Percentiles rank a stretch among this genome's conserved stretches.
Conservation (phyloP, 805 yeast genomes). For the Candida tallmaniae region DNA sequence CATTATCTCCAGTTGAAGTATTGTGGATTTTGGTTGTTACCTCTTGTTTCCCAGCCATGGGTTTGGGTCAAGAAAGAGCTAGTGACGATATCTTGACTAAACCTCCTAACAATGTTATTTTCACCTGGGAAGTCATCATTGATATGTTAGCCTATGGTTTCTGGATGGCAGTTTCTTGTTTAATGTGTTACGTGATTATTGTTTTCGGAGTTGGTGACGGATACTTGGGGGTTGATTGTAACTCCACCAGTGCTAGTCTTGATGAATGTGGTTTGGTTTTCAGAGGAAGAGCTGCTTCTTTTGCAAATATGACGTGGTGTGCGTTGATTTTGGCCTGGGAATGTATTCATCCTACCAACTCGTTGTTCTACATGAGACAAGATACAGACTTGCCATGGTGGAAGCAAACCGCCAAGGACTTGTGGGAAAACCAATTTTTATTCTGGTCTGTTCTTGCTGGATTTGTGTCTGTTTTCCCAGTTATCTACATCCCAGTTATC, state of each 20-base stretch:
- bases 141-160: constrained; percentile 40
- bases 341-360: constrained; percentile 32
- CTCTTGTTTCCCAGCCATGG: constrained; percentile 82
- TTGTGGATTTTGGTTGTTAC: constrained; percentile 77
- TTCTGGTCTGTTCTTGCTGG: constrained; percentile 37
- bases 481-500: constrained; percentile 37
- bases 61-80: constrained; percentile 53
- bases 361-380: constrained; percentile 34
- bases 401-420: constrained; percentile 30
- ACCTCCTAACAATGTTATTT: constrained; percentile 34
- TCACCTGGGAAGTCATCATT: constrained; percentile 37
- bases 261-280: constrained; percentile 28
- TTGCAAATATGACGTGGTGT: constrained; percentile 40
- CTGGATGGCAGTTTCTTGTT: constrained; percentile 40
- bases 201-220: constrained; percentile 39
- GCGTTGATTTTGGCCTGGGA: constrained; percentile 39
- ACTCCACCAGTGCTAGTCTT: constrained; percentile 17
- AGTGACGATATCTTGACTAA: constrained; percentile 32
- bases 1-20: constrained; percentile 62
- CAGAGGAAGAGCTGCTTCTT: constrained; percentile 35
- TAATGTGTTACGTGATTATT: constrained; percentile 31
- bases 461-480: constrained; percentile 34
- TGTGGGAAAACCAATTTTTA: constrained; percentile 34
- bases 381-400: constrained; percentile 34
- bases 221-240: constrained; percentile 33